Conservation (phyloP, 768 basidiomycete genomes). For the Lentinula sp. region DNA sequence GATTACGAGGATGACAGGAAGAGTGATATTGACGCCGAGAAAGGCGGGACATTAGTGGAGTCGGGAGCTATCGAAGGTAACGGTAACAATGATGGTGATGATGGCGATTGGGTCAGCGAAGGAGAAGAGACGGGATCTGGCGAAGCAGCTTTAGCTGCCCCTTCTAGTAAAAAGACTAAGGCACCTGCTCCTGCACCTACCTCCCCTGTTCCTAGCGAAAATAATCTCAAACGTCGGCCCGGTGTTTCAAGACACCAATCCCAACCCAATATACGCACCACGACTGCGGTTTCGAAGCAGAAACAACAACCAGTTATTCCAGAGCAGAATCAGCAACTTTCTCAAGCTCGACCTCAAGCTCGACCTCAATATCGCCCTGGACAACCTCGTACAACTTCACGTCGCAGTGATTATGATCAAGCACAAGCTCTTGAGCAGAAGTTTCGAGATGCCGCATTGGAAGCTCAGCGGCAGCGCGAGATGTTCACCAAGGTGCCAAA, state of each 20-base stretch:
- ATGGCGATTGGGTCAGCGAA: constrained; percentile 56
- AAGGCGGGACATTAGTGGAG: constrained; percentile 2
- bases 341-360: not conserved
- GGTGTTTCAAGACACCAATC: not conserved
- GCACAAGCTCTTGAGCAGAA: constrained; percentile 12
- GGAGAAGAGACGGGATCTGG: constrained; percentile 22
- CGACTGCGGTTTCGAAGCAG: not conserved
- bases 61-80: constrained; percentile 13
- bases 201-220: constrained; percentile 23
- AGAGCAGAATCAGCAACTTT: not conserved
- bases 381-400: not conserved
- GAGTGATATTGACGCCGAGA: constrained; percentile 6
- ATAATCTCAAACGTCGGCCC: constrained; percentile 9
- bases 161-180: not conserved
- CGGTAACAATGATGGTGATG: constrained; percentile 39
- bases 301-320: not conserved
- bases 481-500: constrained; percentile 70
- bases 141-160: not conserved
- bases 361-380: not conserved
- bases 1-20: constrained; percentile 22
- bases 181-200: constrained; percentile 4
- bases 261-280: not conserved
- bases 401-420: not conserved
- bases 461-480: constrained; percentile 60
- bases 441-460: constrained; percentile 50